Base-by-base conservation (phyloP, 371 early-diverging fungal species). In the Actinomortierella ambigua region DNA sequence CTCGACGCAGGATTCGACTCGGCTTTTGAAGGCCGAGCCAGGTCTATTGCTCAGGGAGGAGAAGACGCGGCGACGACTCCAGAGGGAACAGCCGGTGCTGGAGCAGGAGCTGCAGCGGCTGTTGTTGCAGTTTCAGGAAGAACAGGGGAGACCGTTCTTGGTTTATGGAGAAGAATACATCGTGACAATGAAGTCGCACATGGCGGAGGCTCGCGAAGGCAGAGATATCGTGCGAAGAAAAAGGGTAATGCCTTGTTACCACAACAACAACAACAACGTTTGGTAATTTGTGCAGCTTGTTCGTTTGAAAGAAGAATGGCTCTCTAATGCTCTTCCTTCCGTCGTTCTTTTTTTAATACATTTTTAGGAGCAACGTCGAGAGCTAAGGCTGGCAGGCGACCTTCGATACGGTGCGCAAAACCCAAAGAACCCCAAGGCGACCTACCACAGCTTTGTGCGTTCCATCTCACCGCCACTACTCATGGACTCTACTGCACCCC, bases 11-110 rank as follows among this genome's bases (percentile, higher is more conserved):
- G 68, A 67, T 41, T 50, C 63, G 7, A 51, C 57, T 5, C 56
- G 68, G 29, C 57, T 67, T 27, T 55, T 73, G 29, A 53, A 73
- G 27, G 54, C 63, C 7, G 75, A 67, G n/a, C 75, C 75, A 13
- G 75, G 75, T 22, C 75, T 67, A 17, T 53, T 73, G 20, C 51
- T 73, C 17, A 59, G 64, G 7, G 75, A 73, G 27, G 75, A 73
- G 48, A 73, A 67, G 51, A 59, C 60, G 27, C 55, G 75, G 23
- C 66, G 67, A 29, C 40, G 47, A 27, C 56, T 60, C 15, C 51
- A 59, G 2, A 59, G 68, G 1, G 68, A 73, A 28, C 57, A 67
- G 22, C 75, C 75, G 20, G 63, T 51, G 42, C 40, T 63, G 13
- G 64, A 67, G 29, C n/a, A 48, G 0, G 68, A 67, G 24, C 55